Evolutionary conservation across 2,329 filamentous ascomycete species (phyloP), one percentile per base, ranked within the genome.

Genomic region (Xylaria sp.): DNA sequence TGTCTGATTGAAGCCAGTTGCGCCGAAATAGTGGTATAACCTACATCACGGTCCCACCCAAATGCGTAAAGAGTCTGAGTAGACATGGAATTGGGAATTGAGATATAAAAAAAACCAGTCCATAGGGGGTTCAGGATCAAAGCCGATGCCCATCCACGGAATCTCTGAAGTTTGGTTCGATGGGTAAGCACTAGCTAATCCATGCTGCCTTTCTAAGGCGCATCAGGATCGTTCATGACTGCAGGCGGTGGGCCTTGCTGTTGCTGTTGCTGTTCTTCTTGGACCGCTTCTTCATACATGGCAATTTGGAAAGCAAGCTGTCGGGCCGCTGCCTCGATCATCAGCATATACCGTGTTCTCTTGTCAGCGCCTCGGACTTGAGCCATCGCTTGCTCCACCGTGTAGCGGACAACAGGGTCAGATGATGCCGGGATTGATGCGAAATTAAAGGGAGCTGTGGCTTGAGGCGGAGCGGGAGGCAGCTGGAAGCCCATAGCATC

Each of bases 261-360:
- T 17, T 72, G 71, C 17, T 75, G 72, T 17, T 68, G 60, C 46
- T 72, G 70, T 21, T 75, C 71, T 19, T 76, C 73, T 21, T 72
- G 70, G 17, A 72, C 53, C 4, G 63, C 65, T 4, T 84, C 82
- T 62, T 84, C 81, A 66, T 83, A 85, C 65, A 84, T 79, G 19
- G 79, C 76, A 46, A 86, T 80, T 28, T 82, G 79, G 68, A 84
- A 77, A 6, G 82, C 84, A 33, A 87, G 77, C 73, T 86, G 82
- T 71, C 82, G 80, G 12, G 84, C 83, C 2, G 82, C 79, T 45
- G 81, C 77, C 67, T 87, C 83, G 56, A 87, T 80, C 67, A 83
- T 78, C 53, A 83, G 78, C 62, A 85, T 75, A 53, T 80, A 76
- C 4, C 84, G 78, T 1, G 79, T 77, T 53, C 78, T 76, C 66